Evolutionary conservation across 2,329 filamentous ascomycete species (phyloP).

Genomic region (Cladobotryum mycophilum): DNA sequence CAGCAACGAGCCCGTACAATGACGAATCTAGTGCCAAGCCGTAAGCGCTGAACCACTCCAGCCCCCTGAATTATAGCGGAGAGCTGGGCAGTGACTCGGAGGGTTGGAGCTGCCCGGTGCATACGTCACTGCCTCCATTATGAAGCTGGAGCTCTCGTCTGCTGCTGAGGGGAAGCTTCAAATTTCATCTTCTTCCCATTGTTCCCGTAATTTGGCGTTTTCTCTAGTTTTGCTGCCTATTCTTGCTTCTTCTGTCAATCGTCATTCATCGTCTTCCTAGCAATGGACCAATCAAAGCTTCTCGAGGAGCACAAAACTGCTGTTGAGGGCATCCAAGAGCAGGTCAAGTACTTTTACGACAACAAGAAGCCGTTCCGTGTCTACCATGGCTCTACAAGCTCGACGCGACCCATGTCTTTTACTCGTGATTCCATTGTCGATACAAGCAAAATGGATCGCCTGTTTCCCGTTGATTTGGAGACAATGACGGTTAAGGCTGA

Average conservation of each 20-base stretch:
- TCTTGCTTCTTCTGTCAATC: not conserved
- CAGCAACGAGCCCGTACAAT: too few relatives aligned
- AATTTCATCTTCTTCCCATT: not conserved
- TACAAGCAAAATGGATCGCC: conserved; percentile 45
- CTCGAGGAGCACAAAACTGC: conserved; percentile 22
- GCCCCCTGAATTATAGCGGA: too few relatives aligned
- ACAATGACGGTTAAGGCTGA: conserved; percentile 46
- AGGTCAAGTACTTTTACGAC: conserved; percentile 24
- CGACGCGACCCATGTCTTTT: conserved; percentile 42
- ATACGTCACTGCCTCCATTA: conserved; percentile 5
- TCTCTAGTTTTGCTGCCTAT: not conserved
- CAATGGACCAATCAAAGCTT: conserved; percentile 14
- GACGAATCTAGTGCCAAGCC: too few relatives aligned
- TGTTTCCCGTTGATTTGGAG: conserved; percentile 45
- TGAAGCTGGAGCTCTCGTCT: too few relatives aligned
- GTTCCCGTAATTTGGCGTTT: not conserved
- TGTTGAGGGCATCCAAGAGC: conserved; percentile 21
- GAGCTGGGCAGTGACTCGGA: too few relatives aligned
- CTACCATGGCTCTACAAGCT: conserved; percentile 56
- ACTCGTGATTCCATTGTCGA: conserved; percentile 41
- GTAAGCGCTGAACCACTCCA: too few relatives aligned
- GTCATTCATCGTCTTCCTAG: not conserved
- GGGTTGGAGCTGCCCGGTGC: too few relatives aligned
- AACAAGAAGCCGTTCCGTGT: conserved; percentile 46
- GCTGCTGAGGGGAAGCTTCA: not conserved